Evolutionary conservation across 2,329 filamentous ascomycete genomes (phyloP).

Genomic region (Fusarium sp.): DNA sequence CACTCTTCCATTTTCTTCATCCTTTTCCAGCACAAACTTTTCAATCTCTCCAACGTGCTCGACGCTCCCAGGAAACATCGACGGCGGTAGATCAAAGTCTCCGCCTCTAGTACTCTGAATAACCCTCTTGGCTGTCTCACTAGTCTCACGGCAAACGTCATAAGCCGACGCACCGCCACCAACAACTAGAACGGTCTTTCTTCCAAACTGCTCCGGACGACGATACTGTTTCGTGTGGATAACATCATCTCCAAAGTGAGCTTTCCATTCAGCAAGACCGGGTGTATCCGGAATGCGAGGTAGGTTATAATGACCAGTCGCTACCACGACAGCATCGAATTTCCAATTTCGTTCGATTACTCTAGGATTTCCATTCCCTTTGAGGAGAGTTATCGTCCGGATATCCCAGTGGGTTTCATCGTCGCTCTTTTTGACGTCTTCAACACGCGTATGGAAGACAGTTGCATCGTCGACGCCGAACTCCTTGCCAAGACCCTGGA

Average conservation of each 20-base stretch:
- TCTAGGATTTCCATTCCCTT: slow-evolving; percentile 25
- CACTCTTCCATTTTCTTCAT: slow-evolving; percentile 42
- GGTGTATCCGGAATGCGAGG: slow-evolving; percentile 68
- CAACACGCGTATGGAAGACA: slow-evolving; percentile 68
- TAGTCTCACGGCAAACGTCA: slow-evolving; percentile 54
- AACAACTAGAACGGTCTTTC: slow-evolving; percentile 61
- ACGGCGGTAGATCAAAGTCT: slow-evolving; percentile 64
- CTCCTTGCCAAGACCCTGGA: slow-evolving; percentile 64
- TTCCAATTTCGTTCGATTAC: slow-evolving; percentile 46
- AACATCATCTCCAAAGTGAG: slow-evolving; percentile 60
- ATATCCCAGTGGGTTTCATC: slow-evolving; percentile 59
- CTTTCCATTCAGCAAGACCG: slow-evolving; percentile 68
- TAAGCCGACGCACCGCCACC: slow-evolving; percentile 60
- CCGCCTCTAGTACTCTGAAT: slow-evolving; percentile 66
- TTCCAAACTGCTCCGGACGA: slow-evolving; percentile 64
- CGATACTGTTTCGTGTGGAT: slow-evolving; percentile 79
- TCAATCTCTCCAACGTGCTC: slow-evolving; percentile 62
- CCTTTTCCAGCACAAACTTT: slow-evolving; percentile 48
- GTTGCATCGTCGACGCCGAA: slow-evolving; percentile 61
- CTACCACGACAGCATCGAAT: slow-evolving; percentile 73
- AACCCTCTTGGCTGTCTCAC: slow-evolving; percentile 48
- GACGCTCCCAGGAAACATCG: slow-evolving; percentile 62
- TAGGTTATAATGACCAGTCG: slow-evolving; percentile 73
- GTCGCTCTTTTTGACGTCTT: slow-evolving; percentile 56
- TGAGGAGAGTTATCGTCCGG: slow-evolving; percentile 55